These are phyloP conservation scores for Domatiomyces globalis DNA, from an alignment of 2,329 filamentous ascomycete genomes.

Conservation along the genomic window DNA sequence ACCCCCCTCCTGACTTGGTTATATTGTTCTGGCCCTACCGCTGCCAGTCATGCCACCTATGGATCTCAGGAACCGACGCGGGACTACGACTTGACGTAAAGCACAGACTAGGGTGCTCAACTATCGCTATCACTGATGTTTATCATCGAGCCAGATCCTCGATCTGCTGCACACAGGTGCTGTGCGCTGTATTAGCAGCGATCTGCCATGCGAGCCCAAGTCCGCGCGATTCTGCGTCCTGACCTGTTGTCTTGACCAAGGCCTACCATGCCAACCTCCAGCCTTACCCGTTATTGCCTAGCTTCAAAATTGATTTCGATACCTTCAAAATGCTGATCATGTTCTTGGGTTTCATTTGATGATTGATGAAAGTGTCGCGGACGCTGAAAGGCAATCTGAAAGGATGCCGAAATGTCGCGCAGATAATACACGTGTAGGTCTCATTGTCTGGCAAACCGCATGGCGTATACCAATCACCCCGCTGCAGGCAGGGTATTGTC, in stretches of 20 bases:
- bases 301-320: not conserved
- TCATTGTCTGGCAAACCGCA: not conserved
- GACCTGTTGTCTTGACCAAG: not conserved
- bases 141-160: not conserved
- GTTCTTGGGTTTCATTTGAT: not conserved
- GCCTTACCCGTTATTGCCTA: not conserved
- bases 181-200: not conserved
- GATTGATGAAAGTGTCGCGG: not conserved
- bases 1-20: not conserved
- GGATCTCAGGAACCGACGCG: too few relatives aligned
- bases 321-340: not conserved
- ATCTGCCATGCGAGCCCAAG: not conserved
- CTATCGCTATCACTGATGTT: not conserved
- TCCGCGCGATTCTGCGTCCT: too few relatives aligned
- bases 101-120: not conserved
- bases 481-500: not conserved
- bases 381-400: not conserved
- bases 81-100: too few relatives aligned
- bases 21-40: not conserved
- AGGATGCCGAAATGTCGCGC: not conserved
- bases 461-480: not conserved
- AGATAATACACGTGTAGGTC: not conserved
- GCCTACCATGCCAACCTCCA: too few relatives aligned
- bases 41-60: too few relatives aligned
- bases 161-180: not conserved